Evolutionary conservation across 805 yeast genomes (phyloP).

Genomic region (Zygosaccharomyces lentus): DNA sequence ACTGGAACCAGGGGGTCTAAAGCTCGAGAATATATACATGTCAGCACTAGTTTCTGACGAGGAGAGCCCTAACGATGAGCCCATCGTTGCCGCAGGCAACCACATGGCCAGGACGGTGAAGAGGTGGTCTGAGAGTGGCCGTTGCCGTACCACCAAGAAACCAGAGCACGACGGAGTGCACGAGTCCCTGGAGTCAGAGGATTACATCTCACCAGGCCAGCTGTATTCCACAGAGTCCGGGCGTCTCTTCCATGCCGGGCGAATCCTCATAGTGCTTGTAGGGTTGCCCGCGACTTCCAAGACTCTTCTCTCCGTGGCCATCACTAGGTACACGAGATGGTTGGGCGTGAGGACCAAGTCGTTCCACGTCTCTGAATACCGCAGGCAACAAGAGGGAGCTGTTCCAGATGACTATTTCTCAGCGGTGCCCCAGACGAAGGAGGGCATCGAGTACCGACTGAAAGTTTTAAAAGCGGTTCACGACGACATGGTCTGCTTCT

Average conservation of each 20-base stretch:
- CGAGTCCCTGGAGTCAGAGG: constrained; percentile 34
- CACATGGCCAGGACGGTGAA: constrained; percentile 52
- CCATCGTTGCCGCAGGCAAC: constrained; percentile 45
- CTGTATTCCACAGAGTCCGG: constrained; percentile 91
- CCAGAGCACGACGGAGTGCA: constrained; percentile 58
- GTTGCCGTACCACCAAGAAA: constrained; percentile 10
- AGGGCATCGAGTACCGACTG: constrained; percentile 51
- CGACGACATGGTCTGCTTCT: constrained; percentile 64
- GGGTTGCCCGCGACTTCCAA: constrained; percentile 97
- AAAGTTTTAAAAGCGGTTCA: constrained; percentile 60
- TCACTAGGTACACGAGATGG: constrained; percentile 93
- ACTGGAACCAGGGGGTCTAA: not conserved
- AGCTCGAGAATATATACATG: constrained; percentile 18
- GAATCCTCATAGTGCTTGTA: constrained; percentile 78
- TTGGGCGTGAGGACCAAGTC: constrained; percentile 89
- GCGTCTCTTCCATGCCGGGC: constrained; percentile 91
- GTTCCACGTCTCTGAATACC: constrained; percentile 88
- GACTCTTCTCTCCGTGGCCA: constrained; percentile 84
- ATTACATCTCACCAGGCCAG: constrained; percentile 85
- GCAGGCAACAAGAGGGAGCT: constrained; percentile 50
- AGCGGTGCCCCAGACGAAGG: constrained; percentile 45
- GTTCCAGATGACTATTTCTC: constrained; percentile 69
- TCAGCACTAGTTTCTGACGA: constrained; percentile 33
- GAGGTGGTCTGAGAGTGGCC: constrained; percentile 41
- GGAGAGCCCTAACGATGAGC: constrained; percentile 32